Percentiles rank a stretch among this genome's conserved stretches.
phyloP scores from a whole-genome alignment of 208 protist genomes.

The Leishmania guyanensis region DNA sequence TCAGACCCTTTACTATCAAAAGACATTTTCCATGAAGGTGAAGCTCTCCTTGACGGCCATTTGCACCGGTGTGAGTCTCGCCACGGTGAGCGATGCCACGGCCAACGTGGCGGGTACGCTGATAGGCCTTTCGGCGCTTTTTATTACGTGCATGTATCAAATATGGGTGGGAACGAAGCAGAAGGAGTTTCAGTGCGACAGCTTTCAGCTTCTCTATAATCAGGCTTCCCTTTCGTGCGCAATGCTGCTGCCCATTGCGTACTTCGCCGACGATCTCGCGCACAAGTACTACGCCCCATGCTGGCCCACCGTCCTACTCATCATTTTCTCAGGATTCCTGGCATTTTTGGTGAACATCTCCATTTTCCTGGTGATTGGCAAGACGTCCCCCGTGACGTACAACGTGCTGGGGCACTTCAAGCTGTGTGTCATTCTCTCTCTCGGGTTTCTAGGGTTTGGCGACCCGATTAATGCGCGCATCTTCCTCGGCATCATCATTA shows the following conservation, averaged over 20 bases:
- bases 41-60: constrained; percentile 56
- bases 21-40: constrained; percentile 48
- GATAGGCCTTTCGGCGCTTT: constrained; percentile 58
- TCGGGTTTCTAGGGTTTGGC: constrained; percentile 75
- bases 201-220: constrained; percentile 88
- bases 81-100: constrained; percentile 74
- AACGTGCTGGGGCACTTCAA: constrained; percentile 91
- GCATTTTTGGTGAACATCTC: constrained; percentile 90
- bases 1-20: constrained; percentile 61
- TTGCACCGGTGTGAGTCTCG: constrained; percentile 71
- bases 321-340: constrained; percentile 56
- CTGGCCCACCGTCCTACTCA: constrained; percentile 32
- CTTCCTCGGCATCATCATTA: constrained; percentile 51
- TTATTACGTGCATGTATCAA: constrained; percentile 87
- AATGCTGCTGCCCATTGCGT: constrained; percentile 62
- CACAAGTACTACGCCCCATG: constrained; percentile 31
- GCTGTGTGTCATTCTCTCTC: constrained; percentile 68
- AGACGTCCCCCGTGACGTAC: constrained; percentile 87
- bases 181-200: constrained; percentile 73
- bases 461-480: constrained; percentile 36
- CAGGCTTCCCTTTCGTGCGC: constrained; percentile 80
- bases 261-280: constrained; percentile 48
- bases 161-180: constrained; percentile 90
- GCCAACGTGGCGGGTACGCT: constrained; percentile 68
- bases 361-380: constrained; percentile 89